Evolutionary conservation across 495 filamentous ascomycete species (phyloP).

Genomic region (Coniosporium apollinis): DNA sequence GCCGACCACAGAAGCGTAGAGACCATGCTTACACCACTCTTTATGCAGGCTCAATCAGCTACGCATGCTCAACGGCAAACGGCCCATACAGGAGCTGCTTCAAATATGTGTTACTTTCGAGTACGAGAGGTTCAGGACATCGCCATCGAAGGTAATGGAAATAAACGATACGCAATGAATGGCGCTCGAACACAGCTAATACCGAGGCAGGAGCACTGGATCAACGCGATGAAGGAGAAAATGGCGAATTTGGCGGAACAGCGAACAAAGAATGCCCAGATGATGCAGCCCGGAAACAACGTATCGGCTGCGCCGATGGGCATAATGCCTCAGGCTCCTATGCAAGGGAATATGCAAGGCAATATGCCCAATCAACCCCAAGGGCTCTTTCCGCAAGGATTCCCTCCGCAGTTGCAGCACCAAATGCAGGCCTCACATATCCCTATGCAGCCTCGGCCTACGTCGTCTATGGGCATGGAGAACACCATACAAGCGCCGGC

Average conservation of each 20-base stretch:
- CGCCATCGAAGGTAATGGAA: too few species aligned
- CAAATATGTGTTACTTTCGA: too few species aligned
- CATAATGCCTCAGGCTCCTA: conserved; percentile 1
- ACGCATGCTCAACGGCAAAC: too few species aligned
- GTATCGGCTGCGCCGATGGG: not conserved
- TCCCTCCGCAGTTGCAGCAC: conserved; percentile 36
- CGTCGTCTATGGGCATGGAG: conserved; percentile 27
- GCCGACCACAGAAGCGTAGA: too few species aligned
- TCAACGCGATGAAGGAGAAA: conserved; percentile 3
- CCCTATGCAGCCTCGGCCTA: conserved; percentile 26
- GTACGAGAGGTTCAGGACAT: too few species aligned
- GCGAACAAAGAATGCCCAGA: conserved; percentile 1
- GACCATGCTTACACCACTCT: too few species aligned
- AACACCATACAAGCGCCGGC: conserved; percentile 26
- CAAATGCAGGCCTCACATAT: conserved; percentile 37
- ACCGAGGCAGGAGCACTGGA: conserved; percentile 7
- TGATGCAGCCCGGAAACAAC: conserved; percentile 1
- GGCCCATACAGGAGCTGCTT: too few species aligned
- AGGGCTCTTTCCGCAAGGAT: conserved; percentile 25
- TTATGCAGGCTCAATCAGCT: too few species aligned
- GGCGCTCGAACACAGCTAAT: too few species aligned
- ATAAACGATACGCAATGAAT: too few species aligned
- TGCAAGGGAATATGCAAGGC: conserved; percentile 1
- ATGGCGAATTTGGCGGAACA: conserved; percentile 1
- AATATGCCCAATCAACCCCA: conserved; percentile 12